These are phyloP conservation scores for Neofusicoccum ribis DNA, from an alignment of 2,329 filamentous ascomycete genomes.

Conservation along the genomic window DNA sequence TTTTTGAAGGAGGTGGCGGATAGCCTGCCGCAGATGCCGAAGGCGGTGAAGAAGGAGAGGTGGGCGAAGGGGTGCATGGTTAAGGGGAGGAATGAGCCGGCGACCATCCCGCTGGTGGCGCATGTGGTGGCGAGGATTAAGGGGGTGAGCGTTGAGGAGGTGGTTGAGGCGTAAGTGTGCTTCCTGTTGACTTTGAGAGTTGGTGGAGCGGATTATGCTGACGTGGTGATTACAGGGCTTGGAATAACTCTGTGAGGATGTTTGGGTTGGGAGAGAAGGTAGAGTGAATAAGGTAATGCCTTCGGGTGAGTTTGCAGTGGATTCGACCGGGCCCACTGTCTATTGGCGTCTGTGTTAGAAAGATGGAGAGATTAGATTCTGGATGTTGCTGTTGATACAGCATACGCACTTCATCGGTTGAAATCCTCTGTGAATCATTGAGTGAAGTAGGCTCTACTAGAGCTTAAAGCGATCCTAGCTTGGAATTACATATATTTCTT, in stretches of 20 bases:
- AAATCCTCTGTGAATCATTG: too few relatives aligned
- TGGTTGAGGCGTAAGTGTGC: slow-evolving; percentile 70
- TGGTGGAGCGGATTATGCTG: neutral
- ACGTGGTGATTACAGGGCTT: slow-evolving; percentile 28
- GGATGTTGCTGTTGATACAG: too few relatives aligned
- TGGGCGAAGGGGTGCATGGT: slow-evolving; percentile 87
- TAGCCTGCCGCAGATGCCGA: slow-evolving; percentile 66
- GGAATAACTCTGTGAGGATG: slow-evolving; percentile 42
- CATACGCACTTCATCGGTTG: too few relatives aligned
- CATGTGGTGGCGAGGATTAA: slow-evolving; percentile 86
- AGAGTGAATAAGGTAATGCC: neutral
- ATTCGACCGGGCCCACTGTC: too few relatives aligned
- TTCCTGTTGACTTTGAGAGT: neutral
- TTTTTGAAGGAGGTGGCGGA: slow-evolving; percentile 61
- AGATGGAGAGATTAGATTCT: neutral
- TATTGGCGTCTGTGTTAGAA: neutral
- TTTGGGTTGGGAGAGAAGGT: slow-evolving; percentile 38
- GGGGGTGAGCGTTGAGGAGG: slow-evolving; percentile 73
- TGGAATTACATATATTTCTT: too few relatives aligned
- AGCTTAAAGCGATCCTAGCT: too few relatives aligned
- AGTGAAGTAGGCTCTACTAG: too few relatives aligned
- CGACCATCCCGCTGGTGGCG: slow-evolving; percentile 82
- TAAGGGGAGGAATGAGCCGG: slow-evolving; percentile 93
- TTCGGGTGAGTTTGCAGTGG: neutral
- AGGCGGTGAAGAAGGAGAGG: slow-evolving; percentile 92